phyloP scores from a whole-genome alignment of 768 basidiomycete genomes.

The Tylopilus rubrobrunneus region DNA sequence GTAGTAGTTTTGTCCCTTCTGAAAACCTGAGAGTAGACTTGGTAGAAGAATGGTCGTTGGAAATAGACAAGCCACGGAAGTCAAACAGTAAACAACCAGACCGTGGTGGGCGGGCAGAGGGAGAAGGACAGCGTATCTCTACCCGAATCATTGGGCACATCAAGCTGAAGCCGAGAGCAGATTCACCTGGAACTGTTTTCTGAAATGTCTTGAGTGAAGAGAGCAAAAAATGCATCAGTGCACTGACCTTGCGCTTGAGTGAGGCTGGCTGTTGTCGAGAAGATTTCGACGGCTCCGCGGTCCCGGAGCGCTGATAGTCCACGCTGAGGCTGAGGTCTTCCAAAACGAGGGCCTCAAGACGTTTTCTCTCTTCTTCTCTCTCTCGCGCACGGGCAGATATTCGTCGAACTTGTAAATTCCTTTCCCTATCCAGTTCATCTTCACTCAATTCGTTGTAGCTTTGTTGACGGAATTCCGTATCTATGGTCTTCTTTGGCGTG shows the following conservation, averaged over 20 bases:
- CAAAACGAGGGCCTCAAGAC: conserved; percentile 49
- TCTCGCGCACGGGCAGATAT: conserved; percentile 13
- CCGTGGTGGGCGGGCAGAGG: conserved; percentile 40
- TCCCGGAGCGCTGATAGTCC: conserved; percentile 35
- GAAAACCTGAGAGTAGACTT: conserved; percentile 30
- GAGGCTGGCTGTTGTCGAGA: conserved; percentile 3
- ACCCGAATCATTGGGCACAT: conserved; percentile 57
- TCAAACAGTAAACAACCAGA: conserved; percentile 72
- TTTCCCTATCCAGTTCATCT: conserved; percentile 12
- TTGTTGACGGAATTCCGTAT: not conserved
- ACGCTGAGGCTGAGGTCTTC: conserved; percentile 56
- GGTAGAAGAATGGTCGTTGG: conserved; percentile 22
- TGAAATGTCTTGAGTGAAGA: conserved; percentile 9
- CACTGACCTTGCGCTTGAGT: conserved; percentile 17
- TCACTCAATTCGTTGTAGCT: conserved; percentile 4
- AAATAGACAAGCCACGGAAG: conserved; percentile 47
- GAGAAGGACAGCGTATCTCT: conserved; percentile 66
- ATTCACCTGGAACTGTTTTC: conserved; percentile 4
- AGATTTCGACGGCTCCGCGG: conserved; percentile 3
- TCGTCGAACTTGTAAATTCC: conserved; percentile 26
- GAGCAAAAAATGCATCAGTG: not conserved
- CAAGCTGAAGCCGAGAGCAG: conserved; percentile 31
- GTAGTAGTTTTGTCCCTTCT: conserved; percentile 10
- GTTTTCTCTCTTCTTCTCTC: conserved; percentile 37
- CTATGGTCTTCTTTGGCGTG: conserved; percentile 3